phyloP scores from a whole-genome alignment of 306 rosid species.

The Biancaea sappan region DNA sequence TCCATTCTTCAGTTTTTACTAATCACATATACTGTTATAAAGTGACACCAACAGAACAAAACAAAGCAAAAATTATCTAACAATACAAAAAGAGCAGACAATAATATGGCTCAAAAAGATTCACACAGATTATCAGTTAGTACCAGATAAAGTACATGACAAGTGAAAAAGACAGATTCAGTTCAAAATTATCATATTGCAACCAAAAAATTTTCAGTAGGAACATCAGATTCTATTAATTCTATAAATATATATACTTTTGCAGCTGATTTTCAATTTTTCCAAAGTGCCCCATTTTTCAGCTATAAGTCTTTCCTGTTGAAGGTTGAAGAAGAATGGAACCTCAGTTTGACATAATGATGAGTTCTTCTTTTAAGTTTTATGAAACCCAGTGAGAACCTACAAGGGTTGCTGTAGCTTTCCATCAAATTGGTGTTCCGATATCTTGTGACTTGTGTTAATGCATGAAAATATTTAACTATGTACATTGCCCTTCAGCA shows the following conservation, averaged over 20 bases:
- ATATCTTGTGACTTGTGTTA: neutral
- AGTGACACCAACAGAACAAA: constrained; percentile 12
- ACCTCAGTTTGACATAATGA: neutral
- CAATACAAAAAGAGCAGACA: neutral
- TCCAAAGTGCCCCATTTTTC: neutral
- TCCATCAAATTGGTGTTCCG: neutral
- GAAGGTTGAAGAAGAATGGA: neutral
- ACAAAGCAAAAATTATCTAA: neutral
- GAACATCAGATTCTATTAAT: neutral
- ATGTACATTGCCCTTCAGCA: neutral
- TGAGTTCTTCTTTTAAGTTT: neutral
- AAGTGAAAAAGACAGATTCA: neutral
- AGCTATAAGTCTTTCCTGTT: neutral
- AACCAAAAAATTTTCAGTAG: neutral
- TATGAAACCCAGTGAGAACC: neutral
- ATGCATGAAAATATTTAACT: neutral
- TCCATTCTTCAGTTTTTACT: too few species aligned
- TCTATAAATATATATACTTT: neutral
- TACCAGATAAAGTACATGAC: neutral
- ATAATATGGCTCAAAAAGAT: neutral
- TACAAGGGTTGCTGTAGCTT: neutral
- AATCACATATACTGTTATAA: neutral
- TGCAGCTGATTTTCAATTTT: neutral
- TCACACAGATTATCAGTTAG: neutral
- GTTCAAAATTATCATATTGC: neutral